Evolutionary conservation across 2,329 filamentous ascomycete genomes (phyloP), one percentile per base, ranked within the genome.

Genomic region (Fusarium tanahbumbuense): DNA sequence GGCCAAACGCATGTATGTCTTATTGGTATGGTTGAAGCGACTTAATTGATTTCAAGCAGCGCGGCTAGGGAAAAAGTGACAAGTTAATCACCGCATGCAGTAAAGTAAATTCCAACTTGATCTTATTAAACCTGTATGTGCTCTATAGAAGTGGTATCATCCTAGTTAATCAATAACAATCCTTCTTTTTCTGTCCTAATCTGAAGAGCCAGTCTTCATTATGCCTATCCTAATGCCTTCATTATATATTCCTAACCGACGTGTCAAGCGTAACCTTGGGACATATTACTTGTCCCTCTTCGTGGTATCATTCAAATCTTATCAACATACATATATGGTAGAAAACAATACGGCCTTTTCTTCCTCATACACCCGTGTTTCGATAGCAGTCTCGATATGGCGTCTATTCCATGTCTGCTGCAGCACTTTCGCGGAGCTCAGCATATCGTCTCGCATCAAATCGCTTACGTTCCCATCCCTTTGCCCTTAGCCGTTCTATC

Each of bases 371-470:
- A 45, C 44, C 41, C 27, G 20, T n/a, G 45, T 28, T 15, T 22
- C 27, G n/a, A 42, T n/a, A 32, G 20, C 9, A 48, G 34, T 37
- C 12, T n/a, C 11, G 23, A 18, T 9, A n/a, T 27, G 30, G 16
- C 27, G 22, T 25, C 12, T 34, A 44, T 32, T 20, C 59, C 65
- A 89, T 77, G 72, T 89, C 87, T 4, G 83, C 82, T 58, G 89
- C 77, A 41, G 83, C 86, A 53, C 78, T 81, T 70, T 86, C 84
- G 16, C 85, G 79, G 11, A 89, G 78, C 22, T 81, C 81, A 74
- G 87, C 84, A 72, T 89, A 89, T 40, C 85, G 81, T 46, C 79
- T 76, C 8, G 79, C 78, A 65, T 89, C 84, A 68, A 89, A 89
- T 23, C 87, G 83, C 69, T 83, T 83, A 28, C 87, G 79, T 72